phyloP scores from a whole-genome alignment of 2,329 filamentous ascomycete genomes.

The Colletotrichum gigasporum region DNA sequence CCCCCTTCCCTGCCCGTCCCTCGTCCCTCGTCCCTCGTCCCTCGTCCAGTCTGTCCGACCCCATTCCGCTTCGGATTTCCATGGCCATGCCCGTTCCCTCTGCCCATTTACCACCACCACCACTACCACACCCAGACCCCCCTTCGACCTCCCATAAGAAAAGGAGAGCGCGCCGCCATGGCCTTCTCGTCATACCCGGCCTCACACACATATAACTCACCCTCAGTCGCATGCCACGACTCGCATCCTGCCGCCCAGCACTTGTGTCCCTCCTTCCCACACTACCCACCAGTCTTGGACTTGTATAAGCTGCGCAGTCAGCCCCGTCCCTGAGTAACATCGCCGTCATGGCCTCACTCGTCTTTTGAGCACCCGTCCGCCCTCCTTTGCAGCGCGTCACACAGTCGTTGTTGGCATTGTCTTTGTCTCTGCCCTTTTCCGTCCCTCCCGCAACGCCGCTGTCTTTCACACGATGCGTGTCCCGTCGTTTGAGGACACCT shows the following conservation, averaged over 20 bases:
- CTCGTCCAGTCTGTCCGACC: not conserved
- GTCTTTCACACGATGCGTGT: slow-evolving; percentile 26
- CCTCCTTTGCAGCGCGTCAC: not conserved
- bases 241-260: not conserved
- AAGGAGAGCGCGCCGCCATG: slow-evolving; percentile 25
- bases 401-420: not conserved
- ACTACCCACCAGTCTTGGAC: not conserved
- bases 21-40: not conserved
- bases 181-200: slow-evolving; percentile 12
- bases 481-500: slow-evolving; percentile 28
- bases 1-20: not conserved
- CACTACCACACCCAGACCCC: slow-evolving; percentile 16
- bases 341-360: not conserved
- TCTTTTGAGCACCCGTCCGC: not conserved
- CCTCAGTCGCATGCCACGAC: slow-evolving; percentile 24
- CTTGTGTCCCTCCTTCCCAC: not conserved
- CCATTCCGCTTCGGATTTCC: too few relatives aligned
- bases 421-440: not conserved
- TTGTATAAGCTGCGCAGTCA: slow-evolving; percentile 10
- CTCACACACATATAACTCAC: slow-evolving; percentile 15
- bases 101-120: too few relatives aligned
- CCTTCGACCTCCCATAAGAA: slow-evolving; percentile 25
- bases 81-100: too few relatives aligned
- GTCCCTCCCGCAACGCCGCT: not conserved
- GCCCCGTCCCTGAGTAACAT: not conserved